phyloP scores from a whole-genome alignment of 805 yeast species.

The Priceomyces carsonii region DNA sequence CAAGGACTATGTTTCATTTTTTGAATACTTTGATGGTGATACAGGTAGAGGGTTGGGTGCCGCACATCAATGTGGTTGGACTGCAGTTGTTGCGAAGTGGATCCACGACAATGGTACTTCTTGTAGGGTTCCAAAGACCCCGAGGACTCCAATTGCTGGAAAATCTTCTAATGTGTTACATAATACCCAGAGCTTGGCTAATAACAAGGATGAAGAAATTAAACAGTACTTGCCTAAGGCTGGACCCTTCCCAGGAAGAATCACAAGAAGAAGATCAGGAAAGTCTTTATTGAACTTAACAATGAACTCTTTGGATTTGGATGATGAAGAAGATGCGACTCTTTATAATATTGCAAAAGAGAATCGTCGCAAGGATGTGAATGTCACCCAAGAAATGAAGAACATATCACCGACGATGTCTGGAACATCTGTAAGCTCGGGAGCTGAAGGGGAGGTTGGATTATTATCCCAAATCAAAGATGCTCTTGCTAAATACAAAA shows the following conservation, averaged over 20 bases:
- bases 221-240: slow-evolving; percentile 44
- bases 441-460: slow-evolving; percentile 28
- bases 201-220: slow-evolving; percentile 32
- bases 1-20: slow-evolving; percentile 74
- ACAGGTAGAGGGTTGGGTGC: slow-evolving; percentile 94
- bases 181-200: slow-evolving; percentile 13
- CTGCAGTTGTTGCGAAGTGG: slow-evolving; percentile 88
- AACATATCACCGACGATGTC: slow-evolving; percentile 20
- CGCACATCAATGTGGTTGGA: slow-evolving; percentile 96
- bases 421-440: slow-evolving; percentile 30
- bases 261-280: slow-evolving; percentile 71
- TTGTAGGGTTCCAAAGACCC: slow-evolving; percentile 52
- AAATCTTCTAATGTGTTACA: slow-evolving; percentile 27
- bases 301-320: slow-evolving; percentile 63
- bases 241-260: slow-evolving; percentile 52
- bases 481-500: slow-evolving; percentile 36
- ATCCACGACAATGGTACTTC: slow-evolving; percentile 85
- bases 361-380: slow-evolving; percentile 15
- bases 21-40: slow-evolving; percentile 91
- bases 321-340: slow-evolving; percentile 53
- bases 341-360: slow-evolving; percentile 19
- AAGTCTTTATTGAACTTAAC: slow-evolving; percentile 70
- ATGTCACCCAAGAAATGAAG: slow-evolving; percentile 19
- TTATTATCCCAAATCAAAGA: slow-evolving; percentile 36
- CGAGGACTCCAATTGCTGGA: slow-evolving; percentile 30